Conservation (phyloP, 202 grass and related monocot genomes). For the Setaria viridis region DNA sequence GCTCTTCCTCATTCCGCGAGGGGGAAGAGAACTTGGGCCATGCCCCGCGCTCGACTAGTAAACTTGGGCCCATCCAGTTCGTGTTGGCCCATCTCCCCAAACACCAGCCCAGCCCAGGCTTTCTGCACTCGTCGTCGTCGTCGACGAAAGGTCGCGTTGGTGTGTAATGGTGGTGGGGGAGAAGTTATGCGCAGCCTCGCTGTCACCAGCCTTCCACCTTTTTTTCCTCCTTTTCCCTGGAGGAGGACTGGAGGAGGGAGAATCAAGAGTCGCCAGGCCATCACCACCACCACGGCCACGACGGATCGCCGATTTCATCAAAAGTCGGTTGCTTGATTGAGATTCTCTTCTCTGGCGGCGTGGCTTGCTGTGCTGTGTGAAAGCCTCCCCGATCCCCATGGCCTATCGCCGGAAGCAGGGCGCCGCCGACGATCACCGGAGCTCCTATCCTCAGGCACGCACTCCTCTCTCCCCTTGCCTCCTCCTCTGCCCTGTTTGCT, state of each 20-base stretch:
- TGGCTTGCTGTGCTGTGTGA: neutral
- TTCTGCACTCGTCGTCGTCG: no score
- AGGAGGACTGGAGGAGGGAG: no score
- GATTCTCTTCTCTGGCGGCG: neutral
- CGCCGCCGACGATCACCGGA: constrained; percentile 46
- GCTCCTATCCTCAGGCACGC: constrained; percentile 47
- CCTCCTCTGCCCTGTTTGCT: neutral
- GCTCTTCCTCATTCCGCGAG: neutral
- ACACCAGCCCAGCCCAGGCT: neutral
- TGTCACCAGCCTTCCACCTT: neutral
- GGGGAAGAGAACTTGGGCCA: neutral
- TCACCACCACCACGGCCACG: no score
- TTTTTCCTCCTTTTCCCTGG: neutral
- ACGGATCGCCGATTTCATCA: no score
- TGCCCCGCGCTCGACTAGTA: no score
- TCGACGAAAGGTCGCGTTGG: neutral
- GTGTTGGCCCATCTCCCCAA: neutral
- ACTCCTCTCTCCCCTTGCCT: neutral
- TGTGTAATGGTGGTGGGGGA: neutral
- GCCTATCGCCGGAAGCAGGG: constrained; percentile 66
- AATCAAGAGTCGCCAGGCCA: neutral
- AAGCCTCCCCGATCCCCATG: constrained; percentile 22
- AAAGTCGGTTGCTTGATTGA: neutral
- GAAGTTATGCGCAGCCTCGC: neutral
- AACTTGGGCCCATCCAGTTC: neutral